These are phyloP conservation scores for Metschnikowia chrysomelidarum DNA, from an alignment of 805 yeast species.

Conservation along the genomic window DNA sequence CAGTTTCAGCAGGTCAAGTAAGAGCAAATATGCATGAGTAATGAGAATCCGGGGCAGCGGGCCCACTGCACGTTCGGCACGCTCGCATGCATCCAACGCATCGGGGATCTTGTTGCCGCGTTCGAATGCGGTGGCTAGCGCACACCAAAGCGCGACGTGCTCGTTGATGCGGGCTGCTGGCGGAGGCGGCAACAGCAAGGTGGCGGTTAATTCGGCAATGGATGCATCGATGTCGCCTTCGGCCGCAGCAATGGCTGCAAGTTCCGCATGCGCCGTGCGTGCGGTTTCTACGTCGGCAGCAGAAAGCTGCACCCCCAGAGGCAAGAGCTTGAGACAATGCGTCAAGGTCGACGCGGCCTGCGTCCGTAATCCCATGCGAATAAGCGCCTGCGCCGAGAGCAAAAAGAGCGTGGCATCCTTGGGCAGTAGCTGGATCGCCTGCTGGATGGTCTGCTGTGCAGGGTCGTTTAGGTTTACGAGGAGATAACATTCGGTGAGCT, in stretches of 20 bases:
- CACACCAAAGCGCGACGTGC: conserved; percentile 52
- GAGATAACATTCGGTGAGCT: conserved; percentile 51
- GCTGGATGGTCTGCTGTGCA: conserved; percentile 48
- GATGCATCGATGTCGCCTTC: conserved; percentile 50
- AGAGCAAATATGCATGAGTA: conserved; percentile 49
- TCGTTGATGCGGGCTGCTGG: conserved; percentile 44
- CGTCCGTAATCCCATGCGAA: conserved; percentile 39
- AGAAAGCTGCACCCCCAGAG: conserved; percentile 26
- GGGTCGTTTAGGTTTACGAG: conserved; percentile 47
- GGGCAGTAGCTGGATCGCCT: conserved; percentile 38
- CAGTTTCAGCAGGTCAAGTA: conserved; percentile 28
- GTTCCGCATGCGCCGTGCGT: conserved; percentile 51
- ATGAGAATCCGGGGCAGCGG: conserved; percentile 43
- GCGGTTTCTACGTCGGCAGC: conserved; percentile 45
- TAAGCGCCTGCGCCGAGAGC: conserved; percentile 48
- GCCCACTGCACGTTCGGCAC: conserved; percentile 46
- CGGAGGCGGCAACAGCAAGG: conserved; percentile 51
- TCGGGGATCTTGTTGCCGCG: conserved; percentile 48
- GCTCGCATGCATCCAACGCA: conserved; percentile 50
- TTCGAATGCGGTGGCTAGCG: conserved; percentile 50
- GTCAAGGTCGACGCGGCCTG: conserved; percentile 50
- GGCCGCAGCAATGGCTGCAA: conserved; percentile 53
- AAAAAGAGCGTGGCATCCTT: conserved; percentile 48
- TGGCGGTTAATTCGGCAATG: conserved; percentile 48
- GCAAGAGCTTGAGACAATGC: conserved; percentile 43